Evolutionary conservation across 2,329 filamentous ascomycete species (phyloP).

Genomic region (Fusarium sp.): DNA sequence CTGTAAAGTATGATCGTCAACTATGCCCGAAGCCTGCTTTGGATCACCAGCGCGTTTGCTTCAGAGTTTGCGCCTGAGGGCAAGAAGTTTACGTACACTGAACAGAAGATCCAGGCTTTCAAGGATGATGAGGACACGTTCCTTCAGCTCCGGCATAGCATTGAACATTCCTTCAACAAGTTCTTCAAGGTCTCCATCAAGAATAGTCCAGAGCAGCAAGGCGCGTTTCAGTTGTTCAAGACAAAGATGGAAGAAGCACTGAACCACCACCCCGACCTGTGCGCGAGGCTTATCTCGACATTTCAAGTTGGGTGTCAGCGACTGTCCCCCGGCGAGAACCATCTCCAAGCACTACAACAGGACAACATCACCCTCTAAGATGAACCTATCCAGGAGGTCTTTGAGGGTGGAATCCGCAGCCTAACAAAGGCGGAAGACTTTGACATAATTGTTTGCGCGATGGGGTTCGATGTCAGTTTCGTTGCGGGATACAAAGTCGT

Average conservation of each 20-base stretch:
- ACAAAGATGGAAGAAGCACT: neutral
- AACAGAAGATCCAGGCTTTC: neutral
- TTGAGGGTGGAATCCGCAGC: neutral
- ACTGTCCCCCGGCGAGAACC: neutral
- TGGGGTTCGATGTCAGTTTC: neutral
- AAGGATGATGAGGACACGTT: neutral
- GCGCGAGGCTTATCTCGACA: neutral
- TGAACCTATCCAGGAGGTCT: neutral
- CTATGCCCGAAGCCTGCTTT: neutral
- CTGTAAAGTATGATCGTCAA: neutral
- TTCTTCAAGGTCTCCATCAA: neutral
- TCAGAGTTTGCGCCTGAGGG: neutral
- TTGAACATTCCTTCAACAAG: neutral
- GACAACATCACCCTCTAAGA: neutral
- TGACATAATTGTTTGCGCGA: slow-evolving; percentile 4
- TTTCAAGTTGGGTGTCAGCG: neutral
- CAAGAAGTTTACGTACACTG: neutral
- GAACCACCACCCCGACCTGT: neutral
- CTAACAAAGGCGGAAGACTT: neutral
- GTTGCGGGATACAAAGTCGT: neutral
- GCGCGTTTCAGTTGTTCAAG: neutral
- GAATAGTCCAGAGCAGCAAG: neutral
- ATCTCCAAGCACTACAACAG: neutral
- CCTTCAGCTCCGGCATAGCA: neutral
- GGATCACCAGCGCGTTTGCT: neutral